phyloP scores from a whole-genome alignment of 805 yeast species.

The Metschnikowia matae region DNA sequence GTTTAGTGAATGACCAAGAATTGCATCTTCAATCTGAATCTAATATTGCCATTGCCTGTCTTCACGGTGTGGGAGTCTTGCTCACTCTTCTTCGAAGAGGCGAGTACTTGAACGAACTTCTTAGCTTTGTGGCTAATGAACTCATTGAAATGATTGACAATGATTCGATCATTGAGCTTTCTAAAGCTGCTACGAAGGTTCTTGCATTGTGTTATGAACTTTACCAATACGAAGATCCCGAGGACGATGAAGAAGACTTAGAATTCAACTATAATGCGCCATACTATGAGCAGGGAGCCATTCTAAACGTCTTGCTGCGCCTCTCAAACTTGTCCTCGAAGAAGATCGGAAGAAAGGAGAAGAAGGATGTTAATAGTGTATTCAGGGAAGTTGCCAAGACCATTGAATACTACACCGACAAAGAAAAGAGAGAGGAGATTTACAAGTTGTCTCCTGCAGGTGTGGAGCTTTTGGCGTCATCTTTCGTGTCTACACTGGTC shows the following conservation, averaged over 20 bases:
- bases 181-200: constrained; percentile 53
- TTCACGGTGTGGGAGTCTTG: constrained; percentile 45
- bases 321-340: constrained; percentile 52
- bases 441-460: constrained; percentile 36
- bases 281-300: constrained; percentile 49
- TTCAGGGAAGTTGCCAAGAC: constrained; percentile 56
- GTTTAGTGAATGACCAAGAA: constrained; percentile 32
- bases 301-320: constrained; percentile 37
- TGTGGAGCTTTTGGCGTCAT: constrained; percentile 25
- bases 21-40: constrained; percentile 31
- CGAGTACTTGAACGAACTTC: constrained; percentile 38
- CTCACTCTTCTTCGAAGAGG: constrained; percentile 43
- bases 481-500: constrained; percentile 36
- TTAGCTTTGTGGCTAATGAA: constrained; percentile 27
- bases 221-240: constrained; percentile 41
- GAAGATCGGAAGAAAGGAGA: constrained; percentile 58
- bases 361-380: constrained; percentile 53
- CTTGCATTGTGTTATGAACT: constrained; percentile 55
- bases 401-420: constrained; percentile 37
- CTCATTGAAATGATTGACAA: constrained; percentile 41
- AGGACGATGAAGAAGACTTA: constrained; percentile 35
- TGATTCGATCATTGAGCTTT: constrained; percentile 40
- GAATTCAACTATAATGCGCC: constrained; percentile 48
- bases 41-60: constrained; percentile 36
- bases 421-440: constrained; percentile 30